phyloP scores from a whole-genome alignment of 495 filamentous ascomycete genomes.

The Venustampulla echinocandica region DNA sequence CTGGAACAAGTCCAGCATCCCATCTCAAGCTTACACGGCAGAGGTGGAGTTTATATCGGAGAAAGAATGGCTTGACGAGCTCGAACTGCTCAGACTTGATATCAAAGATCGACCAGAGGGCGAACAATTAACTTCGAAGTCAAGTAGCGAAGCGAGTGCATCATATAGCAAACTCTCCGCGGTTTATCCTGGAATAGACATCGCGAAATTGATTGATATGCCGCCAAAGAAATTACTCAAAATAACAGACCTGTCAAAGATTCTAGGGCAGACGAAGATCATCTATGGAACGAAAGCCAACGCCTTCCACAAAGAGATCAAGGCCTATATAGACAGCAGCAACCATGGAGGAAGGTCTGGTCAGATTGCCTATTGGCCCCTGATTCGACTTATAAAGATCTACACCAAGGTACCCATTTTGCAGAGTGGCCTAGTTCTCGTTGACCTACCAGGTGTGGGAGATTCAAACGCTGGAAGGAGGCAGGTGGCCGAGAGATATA shows the following conservation, averaged over 20 bases:
- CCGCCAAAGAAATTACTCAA: conserved; percentile 31
- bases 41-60: conserved; percentile 52
- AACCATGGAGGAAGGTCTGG: conserved; percentile 26
- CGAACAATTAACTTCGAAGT: conserved; percentile 26
- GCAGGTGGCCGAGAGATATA: conserved; percentile 52
- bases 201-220: conserved; percentile 35
- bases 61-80: conserved; percentile 50
- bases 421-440: conserved; percentile 53
- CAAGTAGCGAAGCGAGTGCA: conserved; percentile 28
- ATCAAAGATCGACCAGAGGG: conserved; percentile 35
- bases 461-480: conserved; percentile 59
- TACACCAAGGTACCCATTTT: conserved; percentile 48
- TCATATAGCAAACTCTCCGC: conserved; percentile 55
- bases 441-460: conserved; percentile 57
- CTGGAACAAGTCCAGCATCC: conserved; percentile 41
- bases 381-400: conserved; percentile 56
- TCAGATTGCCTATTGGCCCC: conserved; percentile 52
- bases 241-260: conserved; percentile 27
- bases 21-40: conserved; percentile 41
- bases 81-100: conserved; percentile 40
- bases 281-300: conserved; percentile 29
- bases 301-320: conserved; percentile 38
- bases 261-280: conserved; percentile 39
- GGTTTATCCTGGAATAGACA: conserved; percentile 50
- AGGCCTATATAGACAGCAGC: conserved; percentile 39